Base-by-base conservation (phyloP, 352 stramenopile species). In the Globisporangium uncinulatum region DNA sequence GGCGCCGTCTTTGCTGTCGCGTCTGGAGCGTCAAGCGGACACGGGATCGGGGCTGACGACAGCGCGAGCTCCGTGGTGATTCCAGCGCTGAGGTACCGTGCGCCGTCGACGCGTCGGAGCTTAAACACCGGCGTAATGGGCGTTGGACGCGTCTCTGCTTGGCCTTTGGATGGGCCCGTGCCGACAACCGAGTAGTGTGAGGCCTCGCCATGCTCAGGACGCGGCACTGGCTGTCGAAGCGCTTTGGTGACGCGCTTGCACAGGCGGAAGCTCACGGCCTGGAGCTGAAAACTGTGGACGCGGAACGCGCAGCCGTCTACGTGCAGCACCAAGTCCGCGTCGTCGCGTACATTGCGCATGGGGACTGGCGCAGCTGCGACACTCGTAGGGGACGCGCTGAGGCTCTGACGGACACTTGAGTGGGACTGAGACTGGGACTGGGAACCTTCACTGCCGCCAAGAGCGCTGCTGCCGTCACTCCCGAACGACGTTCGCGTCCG, bases 221-320 rank as follows among this genome's bases (percentile, higher is more conserved):
- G 20, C 10, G 39, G 46, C 8, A 62, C 51, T 11, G 42, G 42
- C 31, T 70, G 59, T 10, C 15, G 39, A 13, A 57, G 61, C 20
- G 83, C 60, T 1, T 44, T 48, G 15, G 43, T 47, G 14, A 90
- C 41, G 21, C 77, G 61, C 13, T 63, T 63, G 32, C 78, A 71
- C 0, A 90, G 49, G 21, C 62, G 61, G n/a, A 48, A 63, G 59
- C 78, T 73, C 47, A 71, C 66, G 2, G 48, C 39, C 31, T 73
- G 59, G 14, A 87, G 34, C 31, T 79, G 57, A 1, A 44, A 54
- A 5, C 65, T 41, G 54, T 86, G 72, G 8, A 87, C 17, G 15
- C 59, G 59, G 41, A 91, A 73, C 19, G 74, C 70, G 59, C 81
- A 91, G 29, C 57, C 60, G 24, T 77, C 63, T 0, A 76, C 65